Conservation (phyloP, 148 eudicot species). For the Nepenthes mirabilis region DNA sequence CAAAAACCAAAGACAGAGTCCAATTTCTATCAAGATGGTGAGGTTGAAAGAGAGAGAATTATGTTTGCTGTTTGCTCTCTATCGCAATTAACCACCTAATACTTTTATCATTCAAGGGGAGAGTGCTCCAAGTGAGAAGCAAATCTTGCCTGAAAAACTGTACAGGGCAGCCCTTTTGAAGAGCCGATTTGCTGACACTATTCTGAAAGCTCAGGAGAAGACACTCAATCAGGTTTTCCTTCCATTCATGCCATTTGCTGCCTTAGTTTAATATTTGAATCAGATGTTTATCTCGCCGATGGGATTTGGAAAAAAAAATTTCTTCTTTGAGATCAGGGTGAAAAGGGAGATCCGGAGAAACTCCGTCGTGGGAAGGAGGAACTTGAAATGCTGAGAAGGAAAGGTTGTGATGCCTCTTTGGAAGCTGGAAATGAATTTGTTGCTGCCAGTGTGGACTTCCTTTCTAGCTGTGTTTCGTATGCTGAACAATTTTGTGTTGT, state of each 20-base stretch:
- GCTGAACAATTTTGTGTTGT: background rate
- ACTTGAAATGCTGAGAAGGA: constrained; percentile 47
- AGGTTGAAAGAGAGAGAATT: constrained; percentile 10
- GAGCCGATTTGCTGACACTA: constrained; percentile 56
- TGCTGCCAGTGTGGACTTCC: background rate
- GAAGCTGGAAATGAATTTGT: background rate
- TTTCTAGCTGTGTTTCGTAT: background rate
- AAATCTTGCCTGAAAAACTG: constrained; percentile 47
- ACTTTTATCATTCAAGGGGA: constrained; percentile 26
- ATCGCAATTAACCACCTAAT: constrained; percentile 2
- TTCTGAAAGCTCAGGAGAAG: constrained; percentile 64
- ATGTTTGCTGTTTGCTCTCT: constrained; percentile 2
- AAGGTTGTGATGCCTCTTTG: constrained; percentile 26
- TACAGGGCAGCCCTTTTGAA: constrained; percentile 58
- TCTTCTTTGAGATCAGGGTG: constrained; percentile 23
- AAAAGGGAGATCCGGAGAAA: constrained; percentile 68
- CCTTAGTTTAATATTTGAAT: background rate
- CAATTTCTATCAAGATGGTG: constrained; percentile 33
- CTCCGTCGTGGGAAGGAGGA: constrained; percentile 49
- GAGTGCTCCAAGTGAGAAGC: constrained; percentile 34
- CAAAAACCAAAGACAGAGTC: constrained; percentile 20
- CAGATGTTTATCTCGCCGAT: background rate
- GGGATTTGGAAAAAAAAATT: background rate
- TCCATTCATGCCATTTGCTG: background rate
- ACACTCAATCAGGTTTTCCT: constrained; percentile 37